Conservation (phyloP, 2,329 filamentous ascomycete species). For the Chrysoporthe puriensis region DNA sequence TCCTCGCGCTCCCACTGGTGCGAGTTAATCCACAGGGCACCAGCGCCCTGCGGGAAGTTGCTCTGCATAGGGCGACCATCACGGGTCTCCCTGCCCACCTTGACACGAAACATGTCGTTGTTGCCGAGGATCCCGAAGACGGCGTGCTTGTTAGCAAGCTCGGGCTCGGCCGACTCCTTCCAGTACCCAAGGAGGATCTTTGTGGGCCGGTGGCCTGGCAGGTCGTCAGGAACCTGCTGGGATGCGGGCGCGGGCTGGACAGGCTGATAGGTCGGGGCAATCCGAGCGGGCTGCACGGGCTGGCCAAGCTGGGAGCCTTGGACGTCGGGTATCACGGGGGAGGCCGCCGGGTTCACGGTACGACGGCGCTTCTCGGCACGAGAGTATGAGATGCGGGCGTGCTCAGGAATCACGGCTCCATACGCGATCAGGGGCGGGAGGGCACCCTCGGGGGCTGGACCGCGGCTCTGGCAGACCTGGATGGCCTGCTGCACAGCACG, state of each 20-base stretch:
- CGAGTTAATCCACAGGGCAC: conserved; percentile 65
- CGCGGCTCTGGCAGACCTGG: conserved; percentile 44
- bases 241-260: conserved; percentile 13
- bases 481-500: conserved; percentile 53
- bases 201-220: conserved; percentile 59
- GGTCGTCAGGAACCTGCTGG: conserved; percentile 41
- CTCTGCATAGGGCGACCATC: conserved; percentile 61
- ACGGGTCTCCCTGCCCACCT: conserved; percentile 62
- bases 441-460: conserved; percentile 48
- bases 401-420: conserved; percentile 52
- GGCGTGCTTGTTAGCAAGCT: conserved; percentile 59
- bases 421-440: conserved; percentile 53
- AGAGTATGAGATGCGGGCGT: conserved; percentile 39
- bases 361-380: conserved; percentile 54
- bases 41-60: conserved; percentile 64
- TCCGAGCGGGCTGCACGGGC: conserved; percentile 6
- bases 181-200: conserved; percentile 64
- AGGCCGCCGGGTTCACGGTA: conserved; percentile 35
- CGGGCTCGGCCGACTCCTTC: conserved; percentile 54
- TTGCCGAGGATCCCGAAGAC: conserved; percentile 65
- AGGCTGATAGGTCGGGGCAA: conserved; percentile 3
- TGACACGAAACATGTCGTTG: conserved; percentile 68
- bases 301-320: conserved; percentile 11
- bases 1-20: conserved; percentile 64
- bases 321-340: conserved; percentile 4